These are phyloP conservation scores for Beauveria varroae DNA, from an alignment of 2,329 filamentous ascomycete species.

Conservation along the genomic window DNA sequence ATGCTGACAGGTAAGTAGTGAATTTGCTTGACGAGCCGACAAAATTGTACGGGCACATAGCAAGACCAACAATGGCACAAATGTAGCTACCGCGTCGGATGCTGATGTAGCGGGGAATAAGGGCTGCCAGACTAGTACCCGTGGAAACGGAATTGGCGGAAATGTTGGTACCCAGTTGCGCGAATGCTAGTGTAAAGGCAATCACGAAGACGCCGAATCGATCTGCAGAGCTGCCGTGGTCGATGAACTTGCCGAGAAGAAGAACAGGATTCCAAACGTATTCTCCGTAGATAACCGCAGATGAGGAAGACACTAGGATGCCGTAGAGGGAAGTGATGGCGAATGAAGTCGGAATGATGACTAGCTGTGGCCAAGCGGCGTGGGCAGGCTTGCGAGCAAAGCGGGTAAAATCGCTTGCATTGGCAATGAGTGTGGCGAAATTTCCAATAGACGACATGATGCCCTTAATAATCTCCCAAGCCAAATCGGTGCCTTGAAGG, in stretches of 20 bases:
- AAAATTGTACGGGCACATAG: slow-evolving; percentile 82
- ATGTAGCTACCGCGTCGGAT: slow-evolving; percentile 85
- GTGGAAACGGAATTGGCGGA: slow-evolving; percentile 80
- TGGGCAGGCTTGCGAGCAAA: slow-evolving; percentile 72
- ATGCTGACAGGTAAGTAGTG: slow-evolving; percentile 84
- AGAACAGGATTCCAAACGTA: slow-evolving; percentile 68
- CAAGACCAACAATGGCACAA: slow-evolving; percentile 70
- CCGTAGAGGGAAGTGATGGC: slow-evolving; percentile 78
- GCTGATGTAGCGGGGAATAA: slow-evolving; percentile 71
- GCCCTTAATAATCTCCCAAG: slow-evolving; percentile 75
- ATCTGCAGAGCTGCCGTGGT: slow-evolving; percentile 59
- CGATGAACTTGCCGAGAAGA: slow-evolving; percentile 58
- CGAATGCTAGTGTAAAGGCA: slow-evolving; percentile 62
- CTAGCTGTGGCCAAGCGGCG: slow-evolving; percentile 72
- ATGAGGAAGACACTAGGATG: slow-evolving; percentile 69
- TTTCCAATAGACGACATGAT: slow-evolving; percentile 88
- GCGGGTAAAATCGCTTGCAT: slow-evolving; percentile 78
- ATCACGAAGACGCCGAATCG: slow-evolving; percentile 73
- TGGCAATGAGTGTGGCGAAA: slow-evolving; percentile 78
- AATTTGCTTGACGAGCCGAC: slow-evolving; percentile 72
- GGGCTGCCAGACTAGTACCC: slow-evolving; percentile 73
- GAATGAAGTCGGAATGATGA: slow-evolving; percentile 65
- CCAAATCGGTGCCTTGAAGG: slow-evolving; percentile 59
- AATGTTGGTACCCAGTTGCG: slow-evolving; percentile 81
- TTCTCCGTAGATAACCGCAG: slow-evolving; percentile 56